Evolutionary conservation across 805 yeast species (phyloP), one percentile per base, ranked within the genome.

Genomic region (Nakazawaea anatomiae): DNA sequence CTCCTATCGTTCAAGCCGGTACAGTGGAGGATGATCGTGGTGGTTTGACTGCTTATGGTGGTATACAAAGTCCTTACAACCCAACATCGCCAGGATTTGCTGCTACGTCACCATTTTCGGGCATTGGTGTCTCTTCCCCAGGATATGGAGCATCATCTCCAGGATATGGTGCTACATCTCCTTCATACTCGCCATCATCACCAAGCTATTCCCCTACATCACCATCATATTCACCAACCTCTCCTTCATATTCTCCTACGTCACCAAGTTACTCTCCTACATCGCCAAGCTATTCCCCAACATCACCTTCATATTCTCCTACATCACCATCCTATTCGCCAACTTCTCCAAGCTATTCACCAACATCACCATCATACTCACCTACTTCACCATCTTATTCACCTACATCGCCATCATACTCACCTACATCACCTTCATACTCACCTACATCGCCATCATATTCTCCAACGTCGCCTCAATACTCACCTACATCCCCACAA

Each of bases 1-100:
- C 99, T 46, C 99, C 99, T 51, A 76, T 94, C 66, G 87, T 78
- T 38, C 94, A 90, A 54, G 82, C 96, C 34, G 96, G 97, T 58
- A 79, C 84, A 49, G 78, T 79, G 43, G 50, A 45, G 39, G 90
- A 87, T 52, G 74, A 76, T 50, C 75, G 84, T 34, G 96, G 96
- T 51, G 95, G 95, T 5, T 85, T 89, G 59, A 88, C 96, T 8
- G 90, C 89, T 54, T 89, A 89, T 62, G 91, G 94, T 55, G 96
- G 79, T 10, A 68, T 72, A 45, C 58, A 59, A 54, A 64, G 67
- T 54, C 60, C 68, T 10, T 68, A 68, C 49, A 77, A 72, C 55
- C 73, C 76, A 14, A 65, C 74, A 5, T 65, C 75, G 47, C 74
- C 75, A 35, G 52, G 51, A 34, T 51, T 46, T 18, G 64, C 74